Percentiles rank a stretch among this genome's conserved stretches.
Evolutionary conservation across 306 rosid species (phyloP).

Genomic region (Rubus parviflorus): DNA sequence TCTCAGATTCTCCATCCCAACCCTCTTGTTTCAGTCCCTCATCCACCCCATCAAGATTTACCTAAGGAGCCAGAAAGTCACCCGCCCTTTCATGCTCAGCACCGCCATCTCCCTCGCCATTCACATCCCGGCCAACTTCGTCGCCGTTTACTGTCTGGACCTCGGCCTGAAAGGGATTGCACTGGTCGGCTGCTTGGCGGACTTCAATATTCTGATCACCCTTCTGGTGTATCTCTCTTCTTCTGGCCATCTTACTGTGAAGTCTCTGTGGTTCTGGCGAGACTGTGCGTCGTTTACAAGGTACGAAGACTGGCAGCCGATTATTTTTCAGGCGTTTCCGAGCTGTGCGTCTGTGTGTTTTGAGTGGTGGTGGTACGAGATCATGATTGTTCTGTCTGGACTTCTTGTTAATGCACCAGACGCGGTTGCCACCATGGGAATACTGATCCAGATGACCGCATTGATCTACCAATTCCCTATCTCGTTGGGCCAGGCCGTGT

Average conservation of each 20-base stretch:
- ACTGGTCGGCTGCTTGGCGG: conserved; percentile 26
- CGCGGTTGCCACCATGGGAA: conserved; percentile 40
- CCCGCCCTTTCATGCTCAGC: conserved; percentile 36
- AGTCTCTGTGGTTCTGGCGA: conserved; percentile 17
- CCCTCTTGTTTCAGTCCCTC: conserved; percentile 39
- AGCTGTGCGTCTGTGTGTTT: conserved; percentile 41
- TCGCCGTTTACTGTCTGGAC: not conserved
- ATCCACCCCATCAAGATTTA: conserved; percentile 39
- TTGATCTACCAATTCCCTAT: conserved; percentile 38
- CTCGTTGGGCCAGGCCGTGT: conserved; percentile 42
- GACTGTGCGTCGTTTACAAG: conserved; percentile 32
- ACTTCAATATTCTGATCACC: conserved; percentile 24
- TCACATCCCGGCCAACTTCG: conserved; percentile 24
- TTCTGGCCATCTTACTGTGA: conserved; percentile 3
- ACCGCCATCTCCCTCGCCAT: conserved; percentile 18
- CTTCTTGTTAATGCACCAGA: conserved; percentile 27
- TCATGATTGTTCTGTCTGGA: conserved; percentile 39
- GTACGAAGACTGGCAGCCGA: conserved; percentile 38
- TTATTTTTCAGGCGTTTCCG: conserved; percentile 40
- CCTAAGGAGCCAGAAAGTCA: conserved; percentile 37
- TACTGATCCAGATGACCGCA: conserved; percentile 47
- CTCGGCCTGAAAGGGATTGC: conserved; percentile 38
- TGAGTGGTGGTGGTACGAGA: conserved; percentile 66
- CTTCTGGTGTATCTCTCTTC: conserved; percentile 15
- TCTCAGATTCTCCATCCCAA: conserved; percentile 37